phyloP scores from a whole-genome alignment of 1,139 yeast species.

The Debaryomycetaceae sp. region DNA sequence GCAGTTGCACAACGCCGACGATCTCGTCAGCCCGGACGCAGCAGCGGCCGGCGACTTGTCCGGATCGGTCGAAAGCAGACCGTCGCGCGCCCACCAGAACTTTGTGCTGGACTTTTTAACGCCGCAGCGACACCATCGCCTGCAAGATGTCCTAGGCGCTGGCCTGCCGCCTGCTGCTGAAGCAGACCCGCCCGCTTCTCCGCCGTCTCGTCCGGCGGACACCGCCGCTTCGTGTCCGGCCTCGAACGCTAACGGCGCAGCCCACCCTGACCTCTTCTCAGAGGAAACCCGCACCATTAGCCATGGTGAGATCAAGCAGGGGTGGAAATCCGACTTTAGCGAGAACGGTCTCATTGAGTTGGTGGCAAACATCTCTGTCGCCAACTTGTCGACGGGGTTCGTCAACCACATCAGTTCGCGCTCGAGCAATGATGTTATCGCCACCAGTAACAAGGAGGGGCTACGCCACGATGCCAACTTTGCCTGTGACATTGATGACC shows the following conservation, averaged over 20 bases:
- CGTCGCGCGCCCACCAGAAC: constrained; percentile 16
- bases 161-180: constrained; percentile 1
- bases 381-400: constrained; percentile 49
- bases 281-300: constrained; percentile 68
- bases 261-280: constrained; percentile 37
- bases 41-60: constrained; percentile 6
- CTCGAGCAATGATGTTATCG: constrained; percentile 18
- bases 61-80: constrained; percentile 15
- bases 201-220: background rate
- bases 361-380: constrained; percentile 55
- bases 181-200: constrained; percentile 1
- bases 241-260: constrained; percentile 6
- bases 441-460: constrained; percentile 15
- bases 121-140: constrained; percentile 1
- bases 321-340: constrained; percentile 90
- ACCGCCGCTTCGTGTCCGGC: background rate
- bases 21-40: constrained; percentile 2
- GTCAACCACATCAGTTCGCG: constrained; percentile 17
- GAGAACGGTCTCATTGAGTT: constrained; percentile 69
- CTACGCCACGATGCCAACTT: constrained; percentile 44
- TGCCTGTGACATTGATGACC: constrained; percentile 75
- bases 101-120: constrained; percentile 20
- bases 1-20: constrained; percentile 1
- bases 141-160: no score
- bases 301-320: constrained; percentile 72